phyloP scores from a whole-genome alignment of 2,329 filamentous ascomycete genomes.

The Ramularia endophylla region DNA sequence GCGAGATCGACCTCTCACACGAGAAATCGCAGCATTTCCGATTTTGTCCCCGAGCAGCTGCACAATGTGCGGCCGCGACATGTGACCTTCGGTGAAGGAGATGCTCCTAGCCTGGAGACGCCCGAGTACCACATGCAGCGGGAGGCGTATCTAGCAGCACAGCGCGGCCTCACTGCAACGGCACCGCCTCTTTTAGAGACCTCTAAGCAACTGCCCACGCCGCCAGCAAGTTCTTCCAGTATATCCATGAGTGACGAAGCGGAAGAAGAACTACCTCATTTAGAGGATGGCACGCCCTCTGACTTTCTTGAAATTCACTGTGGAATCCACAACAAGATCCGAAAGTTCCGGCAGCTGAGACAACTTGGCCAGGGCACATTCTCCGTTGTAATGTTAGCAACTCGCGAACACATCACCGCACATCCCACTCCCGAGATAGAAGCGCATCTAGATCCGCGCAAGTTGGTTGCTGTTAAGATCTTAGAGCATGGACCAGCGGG shows the following conservation, averaged over 20 bases:
- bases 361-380: constrained; percentile 90
- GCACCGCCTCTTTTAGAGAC: constrained; percentile 17
- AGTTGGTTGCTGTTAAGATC: constrained; percentile 88
- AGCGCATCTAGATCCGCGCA: constrained; percentile 58
- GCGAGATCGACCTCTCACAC: constrained; percentile 35
- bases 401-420: constrained; percentile 57
- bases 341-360: constrained; percentile 73
- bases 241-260: constrained; percentile 51
- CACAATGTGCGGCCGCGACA: constrained; percentile 62
- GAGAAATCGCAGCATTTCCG: constrained; percentile 79
- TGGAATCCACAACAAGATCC: constrained; percentile 64
- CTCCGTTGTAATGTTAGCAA: constrained; percentile 87
- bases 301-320: constrained; percentile 44
- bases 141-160: constrained; percentile 73
- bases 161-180: constrained; percentile 64
- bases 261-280: constrained; percentile 31
- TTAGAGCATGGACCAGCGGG: constrained; percentile 92
- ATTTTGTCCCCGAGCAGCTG: constrained; percentile 71
- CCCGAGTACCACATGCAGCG: constrained; percentile 56
- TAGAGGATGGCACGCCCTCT: constrained; percentile 32
- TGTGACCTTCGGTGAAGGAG: constrained; percentile 59
- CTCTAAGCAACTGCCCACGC: constrained; percentile 56
- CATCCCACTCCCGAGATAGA: constrained; percentile 38
- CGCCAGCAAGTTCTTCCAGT: constrained; percentile 67
- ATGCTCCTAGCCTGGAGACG: constrained; percentile 45